Conservation (phyloP, 148 eudicot species). For the Selenicereus undatus region DNA sequence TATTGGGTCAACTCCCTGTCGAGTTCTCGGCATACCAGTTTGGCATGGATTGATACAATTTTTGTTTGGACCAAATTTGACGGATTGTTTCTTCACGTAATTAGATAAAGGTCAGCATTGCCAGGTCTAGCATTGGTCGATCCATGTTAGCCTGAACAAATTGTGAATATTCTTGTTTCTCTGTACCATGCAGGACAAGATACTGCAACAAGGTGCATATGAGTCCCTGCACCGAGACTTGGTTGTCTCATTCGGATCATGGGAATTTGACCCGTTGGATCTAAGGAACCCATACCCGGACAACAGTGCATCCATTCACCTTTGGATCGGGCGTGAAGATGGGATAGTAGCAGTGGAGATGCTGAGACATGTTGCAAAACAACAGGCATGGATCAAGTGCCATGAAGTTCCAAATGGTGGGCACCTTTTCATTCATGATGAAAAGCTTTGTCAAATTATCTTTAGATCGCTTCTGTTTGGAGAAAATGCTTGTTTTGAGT, state of each 20-base stretch:
- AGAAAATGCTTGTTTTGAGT: not conserved
- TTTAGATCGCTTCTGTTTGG: not conserved
- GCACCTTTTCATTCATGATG: not conserved
- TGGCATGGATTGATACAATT: not conserved
- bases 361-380: not conserved
- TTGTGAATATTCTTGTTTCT: not conserved
- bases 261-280: not conserved
- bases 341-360: not conserved
- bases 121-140: not conserved
- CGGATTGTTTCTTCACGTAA: not conserved
- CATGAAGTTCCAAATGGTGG: constrained; percentile 3
- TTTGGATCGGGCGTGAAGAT: not conserved
- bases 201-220: not conserved
- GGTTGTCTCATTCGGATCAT: not conserved
- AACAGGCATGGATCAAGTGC: not conserved
- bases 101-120: not conserved
- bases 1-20: too few species aligned
- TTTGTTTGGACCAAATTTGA: too few species aligned
- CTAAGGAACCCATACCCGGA: not conserved
- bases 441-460: not conserved
- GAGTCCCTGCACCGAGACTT: not conserved
- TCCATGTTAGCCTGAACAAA: not conserved
- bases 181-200: not conserved
- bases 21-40: not conserved
- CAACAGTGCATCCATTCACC: not conserved